These are phyloP conservation scores for Mycosphaerella arachidis DNA, from an alignment of 2,329 filamentous ascomycete species.

Conservation along the genomic window DNA sequence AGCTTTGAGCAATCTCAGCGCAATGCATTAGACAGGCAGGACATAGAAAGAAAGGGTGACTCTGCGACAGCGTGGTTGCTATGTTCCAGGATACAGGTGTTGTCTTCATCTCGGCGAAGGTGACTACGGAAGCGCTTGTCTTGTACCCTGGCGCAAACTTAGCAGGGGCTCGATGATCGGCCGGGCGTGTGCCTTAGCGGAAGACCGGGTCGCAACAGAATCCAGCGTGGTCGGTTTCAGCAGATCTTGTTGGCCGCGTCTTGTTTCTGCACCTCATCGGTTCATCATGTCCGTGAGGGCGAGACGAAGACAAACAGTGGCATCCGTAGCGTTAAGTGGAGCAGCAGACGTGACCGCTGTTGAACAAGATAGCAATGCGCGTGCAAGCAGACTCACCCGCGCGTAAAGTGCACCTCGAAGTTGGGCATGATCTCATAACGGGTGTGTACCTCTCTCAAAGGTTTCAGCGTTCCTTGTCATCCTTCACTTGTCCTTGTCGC, in stretches of 20 bases:
- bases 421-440: too few relatives aligned
- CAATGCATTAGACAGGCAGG: neutral
- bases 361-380: too few relatives aligned
- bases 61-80: neutral
- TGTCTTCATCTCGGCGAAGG: neutral
- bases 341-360: neutral
- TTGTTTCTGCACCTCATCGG: neutral
- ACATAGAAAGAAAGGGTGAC: neutral
- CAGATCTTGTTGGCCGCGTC: neutral
- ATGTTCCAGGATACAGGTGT: neutral
- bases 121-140: neutral
- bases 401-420: too few relatives aligned
- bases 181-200: neutral
- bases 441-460: too few relatives aligned
- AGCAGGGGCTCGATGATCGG: neutral
- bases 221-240: neutral
- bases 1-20: constrained; percentile 20
- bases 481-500: neutral
- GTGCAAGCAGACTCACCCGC: too few relatives aligned
- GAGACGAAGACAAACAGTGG: too few relatives aligned
- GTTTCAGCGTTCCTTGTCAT: too few relatives aligned
- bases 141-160: neutral
- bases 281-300: neutral
- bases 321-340: neutral
- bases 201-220: neutral